Evolutionary conservation across 345 rosid genomes (phyloP).

Genomic region (Bretschneidera sinensis): DNA sequence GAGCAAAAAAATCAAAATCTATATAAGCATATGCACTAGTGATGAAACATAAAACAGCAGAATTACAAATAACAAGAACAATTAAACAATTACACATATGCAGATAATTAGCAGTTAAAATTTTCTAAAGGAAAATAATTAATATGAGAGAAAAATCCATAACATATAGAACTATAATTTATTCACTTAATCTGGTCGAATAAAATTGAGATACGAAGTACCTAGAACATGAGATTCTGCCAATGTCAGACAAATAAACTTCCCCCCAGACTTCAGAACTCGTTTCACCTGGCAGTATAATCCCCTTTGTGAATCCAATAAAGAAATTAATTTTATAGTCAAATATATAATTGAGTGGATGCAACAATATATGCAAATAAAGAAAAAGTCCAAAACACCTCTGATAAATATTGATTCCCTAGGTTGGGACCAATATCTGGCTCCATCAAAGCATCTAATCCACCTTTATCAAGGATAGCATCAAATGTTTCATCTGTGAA

Average conservation of each 20-base stretch:
- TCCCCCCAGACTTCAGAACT: slow-evolving; percentile 63
- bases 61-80: background rate
- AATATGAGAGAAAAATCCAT: background rate
- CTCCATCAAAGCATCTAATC: slow-evolving; percentile 98
- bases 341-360: background rate
- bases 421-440: slow-evolving; percentile 71
- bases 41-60: background rate
- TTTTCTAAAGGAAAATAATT: background rate
- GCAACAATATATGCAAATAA: background rate
- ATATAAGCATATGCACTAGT: background rate
- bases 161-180: background rate
- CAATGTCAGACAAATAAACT: slow-evolving; percentile 78
- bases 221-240: slow-evolving; percentile 95
- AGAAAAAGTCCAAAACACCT: slow-evolving; percentile 37
- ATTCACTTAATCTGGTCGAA: background rate
- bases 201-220: slow-evolving; percentile 20
- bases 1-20: background rate
- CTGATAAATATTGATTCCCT: slow-evolving; percentile 70
- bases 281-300: slow-evolving; percentile 59
- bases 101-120: background rate
- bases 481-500: slow-evolving; percentile 53
- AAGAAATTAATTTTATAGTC: background rate
- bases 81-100: background rate
- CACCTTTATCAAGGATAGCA: slow-evolving; percentile 86
- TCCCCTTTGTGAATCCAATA: slow-evolving; percentile 11